These are phyloP conservation scores for Diutina rugosa DNA, from an alignment of 1,139 yeast species.

Conservation along the genomic window DNA sequence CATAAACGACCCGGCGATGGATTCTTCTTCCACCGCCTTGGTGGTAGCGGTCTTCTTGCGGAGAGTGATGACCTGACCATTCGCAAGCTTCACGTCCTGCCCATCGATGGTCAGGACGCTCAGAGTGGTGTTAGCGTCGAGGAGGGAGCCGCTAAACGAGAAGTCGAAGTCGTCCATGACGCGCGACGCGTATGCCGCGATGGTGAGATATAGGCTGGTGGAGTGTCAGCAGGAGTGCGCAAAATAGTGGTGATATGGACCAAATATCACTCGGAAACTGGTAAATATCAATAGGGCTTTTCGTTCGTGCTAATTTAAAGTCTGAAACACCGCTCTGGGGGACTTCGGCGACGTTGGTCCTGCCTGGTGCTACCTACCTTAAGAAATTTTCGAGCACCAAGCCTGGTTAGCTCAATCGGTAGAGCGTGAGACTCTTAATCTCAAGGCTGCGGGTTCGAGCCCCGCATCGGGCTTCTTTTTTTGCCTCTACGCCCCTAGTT, in stretches of 20 bases:
- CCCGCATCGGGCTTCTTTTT: slow-evolving; percentile 3
- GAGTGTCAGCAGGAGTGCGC: not conserved
- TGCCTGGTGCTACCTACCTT: not conserved
- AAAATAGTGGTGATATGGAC: not conserved
- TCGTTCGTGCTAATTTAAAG: too few species aligned
- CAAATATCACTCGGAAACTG: not conserved
- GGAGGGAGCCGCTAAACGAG: not conserved
- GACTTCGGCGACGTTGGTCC: too few species aligned
- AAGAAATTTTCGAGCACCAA: not conserved
- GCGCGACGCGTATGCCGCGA: not conserved
- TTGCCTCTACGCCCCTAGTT: not conserved
- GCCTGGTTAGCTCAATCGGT: slow-evolving; percentile 11
- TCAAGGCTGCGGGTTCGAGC: slow-evolving; percentile 4
- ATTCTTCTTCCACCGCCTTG: not conserved
- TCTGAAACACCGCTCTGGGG: too few species aligned
- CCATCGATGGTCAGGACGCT: not conserved
- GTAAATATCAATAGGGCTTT: too few species aligned
- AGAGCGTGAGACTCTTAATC: slow-evolving; percentile 20
- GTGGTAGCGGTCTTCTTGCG: not conserved
- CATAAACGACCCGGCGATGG: slow-evolving; percentile 8
- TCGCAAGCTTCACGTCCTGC: not conserved
- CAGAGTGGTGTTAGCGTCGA: slow-evolving; percentile 1
- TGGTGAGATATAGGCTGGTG: not conserved
- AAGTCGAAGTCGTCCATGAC: slow-evolving; percentile 1
- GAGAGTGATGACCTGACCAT: not conserved